Evolutionary conservation across 2,329 filamentous ascomycete genomes (phyloP).

Genomic region (Venturia effusa): DNA sequence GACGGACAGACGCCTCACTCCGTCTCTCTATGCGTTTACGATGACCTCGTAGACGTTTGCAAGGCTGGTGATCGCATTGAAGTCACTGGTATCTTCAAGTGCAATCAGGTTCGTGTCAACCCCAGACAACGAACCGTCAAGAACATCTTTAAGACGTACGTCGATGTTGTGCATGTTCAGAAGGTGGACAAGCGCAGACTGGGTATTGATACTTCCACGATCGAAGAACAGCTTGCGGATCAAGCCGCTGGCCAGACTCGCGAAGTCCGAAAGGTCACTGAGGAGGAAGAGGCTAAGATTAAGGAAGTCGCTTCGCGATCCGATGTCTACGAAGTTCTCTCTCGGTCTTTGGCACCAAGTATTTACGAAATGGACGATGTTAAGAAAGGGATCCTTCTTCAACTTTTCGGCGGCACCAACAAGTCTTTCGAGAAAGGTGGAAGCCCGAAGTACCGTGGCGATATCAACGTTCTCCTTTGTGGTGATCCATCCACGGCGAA

Average conservation of each 20-base stretch:
- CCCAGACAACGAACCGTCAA: conserved; percentile 87
- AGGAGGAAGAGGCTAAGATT: conserved; percentile 86
- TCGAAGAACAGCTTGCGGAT: conserved; percentile 72
- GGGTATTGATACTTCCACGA: conserved; percentile 80
- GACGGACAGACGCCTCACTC: conserved; percentile 96
- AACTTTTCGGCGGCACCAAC: conserved; percentile 95
- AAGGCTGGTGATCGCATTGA: conserved; percentile 95
- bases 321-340: conserved; percentile 87
- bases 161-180: conserved; percentile 90
- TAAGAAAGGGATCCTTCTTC: conserved; percentile 94
- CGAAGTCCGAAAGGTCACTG: conserved; percentile 70
- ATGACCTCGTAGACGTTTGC: conserved; percentile 94
- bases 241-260: conserved; percentile 61
- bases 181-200: conserved; percentile 94
- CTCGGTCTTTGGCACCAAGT: conserved; percentile 83
- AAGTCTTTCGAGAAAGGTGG: conserved; percentile 96
- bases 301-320: conserved; percentile 64
- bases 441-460: conserved; percentile 88
- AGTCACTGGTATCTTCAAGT: conserved; percentile 93
- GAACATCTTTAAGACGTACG: conserved; percentile 94
- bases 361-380: conserved; percentile 98
- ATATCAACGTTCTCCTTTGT: conserved; percentile 94
- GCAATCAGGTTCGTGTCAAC: conserved; percentile 87
- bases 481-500: conserved; percentile 96
- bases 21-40: conserved; percentile 90